These are phyloP conservation scores for Blastocystis sp. DNA, from an alignment of 352 stramenopile species.

Conservation along the genomic window DNA sequence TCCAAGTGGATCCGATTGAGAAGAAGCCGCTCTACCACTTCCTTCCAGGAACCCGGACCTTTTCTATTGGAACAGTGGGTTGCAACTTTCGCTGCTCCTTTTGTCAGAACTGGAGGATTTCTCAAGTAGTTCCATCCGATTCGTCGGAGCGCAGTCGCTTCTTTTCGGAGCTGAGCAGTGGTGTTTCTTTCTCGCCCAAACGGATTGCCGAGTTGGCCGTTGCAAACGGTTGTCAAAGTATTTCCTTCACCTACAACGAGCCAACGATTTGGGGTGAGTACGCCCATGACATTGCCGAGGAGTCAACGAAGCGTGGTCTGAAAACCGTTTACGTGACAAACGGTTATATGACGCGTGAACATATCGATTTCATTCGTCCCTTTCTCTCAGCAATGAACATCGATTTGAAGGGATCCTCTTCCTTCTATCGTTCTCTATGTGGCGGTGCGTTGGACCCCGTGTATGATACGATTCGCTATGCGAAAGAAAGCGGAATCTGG, in stretches of 20 bases:
- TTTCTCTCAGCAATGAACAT: conserved; percentile 13
- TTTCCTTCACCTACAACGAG: conserved; percentile 30
- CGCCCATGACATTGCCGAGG: background rate
- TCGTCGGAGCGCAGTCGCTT: background rate
- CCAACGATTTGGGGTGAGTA: conserved; percentile 22
- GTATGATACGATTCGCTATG: background rate
- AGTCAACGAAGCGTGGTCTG: background rate
- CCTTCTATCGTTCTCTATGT: background rate
- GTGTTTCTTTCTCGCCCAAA: background rate
- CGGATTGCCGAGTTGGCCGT: background rate
- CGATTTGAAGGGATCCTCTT: background rate
- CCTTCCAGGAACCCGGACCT: background rate
- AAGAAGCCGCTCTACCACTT: conserved; percentile 34
- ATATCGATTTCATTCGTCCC: background rate
- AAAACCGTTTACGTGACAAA: background rate
- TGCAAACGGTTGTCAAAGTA: background rate
- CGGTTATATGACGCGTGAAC: background rate
- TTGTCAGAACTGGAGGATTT: conserved; percentile 32
- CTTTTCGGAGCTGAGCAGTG: background rate
- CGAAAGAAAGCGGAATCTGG: background rate
- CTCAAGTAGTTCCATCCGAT: conserved; percentile 1
- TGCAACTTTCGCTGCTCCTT: conserved; percentile 21
- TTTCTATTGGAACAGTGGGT: conserved; percentile 8
- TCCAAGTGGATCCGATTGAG: conserved; percentile 15
- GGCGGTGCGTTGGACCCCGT: background rate